Evolutionary conservation across 352 stramenopile species (phyloP).

Genomic region (Globisporangium spiculum): DNA sequence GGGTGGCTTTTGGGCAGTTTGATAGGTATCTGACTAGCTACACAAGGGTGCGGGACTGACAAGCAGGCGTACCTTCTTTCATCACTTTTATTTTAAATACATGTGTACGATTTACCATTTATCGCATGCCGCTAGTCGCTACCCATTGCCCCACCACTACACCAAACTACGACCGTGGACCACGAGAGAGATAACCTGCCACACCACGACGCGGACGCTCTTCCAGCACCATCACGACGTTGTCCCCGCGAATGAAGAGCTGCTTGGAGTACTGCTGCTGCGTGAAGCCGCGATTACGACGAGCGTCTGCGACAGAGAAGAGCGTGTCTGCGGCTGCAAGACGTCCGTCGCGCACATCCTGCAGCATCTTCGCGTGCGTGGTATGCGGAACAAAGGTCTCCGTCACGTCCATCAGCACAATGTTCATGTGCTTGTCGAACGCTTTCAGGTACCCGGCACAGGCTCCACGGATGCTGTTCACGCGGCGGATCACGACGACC

Average conservation of each 20-base stretch:
- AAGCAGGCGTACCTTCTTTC: background rate
- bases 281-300: constrained; percentile 42
- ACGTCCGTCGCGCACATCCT: constrained; percentile 32
- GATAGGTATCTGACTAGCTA: background rate
- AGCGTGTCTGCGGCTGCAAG: constrained; percentile 22
- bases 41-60: background rate
- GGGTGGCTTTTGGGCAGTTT: background rate
- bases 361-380: constrained; percentile 30
- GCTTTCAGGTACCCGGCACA: constrained; percentile 90
- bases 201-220: background rate
- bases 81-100: constrained; percentile 9
- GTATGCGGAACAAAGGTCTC: constrained; percentile 58
- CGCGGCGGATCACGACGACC: constrained; percentile 84
- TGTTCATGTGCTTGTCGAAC: constrained; percentile 95
- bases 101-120: constrained; percentile 13
- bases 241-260: constrained; percentile 92
- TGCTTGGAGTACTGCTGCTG: constrained; percentile 69
- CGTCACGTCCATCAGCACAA: constrained; percentile 89
- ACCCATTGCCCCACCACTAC: constrained; percentile 6
- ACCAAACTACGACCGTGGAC: background rate
- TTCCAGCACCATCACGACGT: constrained; percentile 63
- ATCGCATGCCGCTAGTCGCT: background rate
- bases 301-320: constrained; percentile 45
- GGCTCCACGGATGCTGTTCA: constrained; percentile 91
- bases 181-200: background rate